A percentile compares a stretch with the other conserved stretches of the same genome.
These are phyloP conservation scores for Ambrosia trifida DNA, from an alignment of 129 eudicot genomes.

Conservation along the genomic window DNA sequence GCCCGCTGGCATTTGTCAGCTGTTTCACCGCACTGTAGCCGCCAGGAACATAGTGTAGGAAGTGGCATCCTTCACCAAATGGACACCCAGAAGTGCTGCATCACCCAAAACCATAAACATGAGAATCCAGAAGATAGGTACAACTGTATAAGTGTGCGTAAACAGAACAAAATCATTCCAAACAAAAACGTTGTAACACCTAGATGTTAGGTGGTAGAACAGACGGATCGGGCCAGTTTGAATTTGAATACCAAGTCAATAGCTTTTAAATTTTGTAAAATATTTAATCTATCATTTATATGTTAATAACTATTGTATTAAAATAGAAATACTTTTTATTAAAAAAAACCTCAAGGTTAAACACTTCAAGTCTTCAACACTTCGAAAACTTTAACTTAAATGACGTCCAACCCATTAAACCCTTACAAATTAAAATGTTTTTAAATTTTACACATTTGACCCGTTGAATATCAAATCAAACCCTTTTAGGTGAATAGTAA, in stretches of 20 bases:
- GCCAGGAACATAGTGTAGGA: slow-evolving; percentile 67
- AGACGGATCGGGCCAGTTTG: not conserved
- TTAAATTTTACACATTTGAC: not conserved
- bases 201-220: not conserved
- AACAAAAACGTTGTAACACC: not conserved
- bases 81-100: slow-evolving; percentile 82
- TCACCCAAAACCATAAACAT: slow-evolving; percentile 23
- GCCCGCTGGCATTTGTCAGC: slow-evolving; percentile 41
- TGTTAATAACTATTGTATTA: not conserved
- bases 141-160: not conserved
- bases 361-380: not conserved
- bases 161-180: not conserved
- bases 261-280: not conserved
- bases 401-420: not conserved
- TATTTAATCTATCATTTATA: not conserved
- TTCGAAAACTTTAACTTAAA: not conserved
- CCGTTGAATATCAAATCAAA: not conserved
- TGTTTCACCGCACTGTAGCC: slow-evolving; percentile 62
- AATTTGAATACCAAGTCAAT: not conserved
- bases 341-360: not conserved
- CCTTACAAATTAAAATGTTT: not conserved
- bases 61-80: slow-evolving; percentile 76
- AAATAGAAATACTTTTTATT: not conserved
- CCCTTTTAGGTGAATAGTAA: not conserved
- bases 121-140: slow-evolving; percentile 5